Base-by-base conservation (phyloP, 2,329 filamentous ascomycete species). In the Diaporthe sp. region DNA sequence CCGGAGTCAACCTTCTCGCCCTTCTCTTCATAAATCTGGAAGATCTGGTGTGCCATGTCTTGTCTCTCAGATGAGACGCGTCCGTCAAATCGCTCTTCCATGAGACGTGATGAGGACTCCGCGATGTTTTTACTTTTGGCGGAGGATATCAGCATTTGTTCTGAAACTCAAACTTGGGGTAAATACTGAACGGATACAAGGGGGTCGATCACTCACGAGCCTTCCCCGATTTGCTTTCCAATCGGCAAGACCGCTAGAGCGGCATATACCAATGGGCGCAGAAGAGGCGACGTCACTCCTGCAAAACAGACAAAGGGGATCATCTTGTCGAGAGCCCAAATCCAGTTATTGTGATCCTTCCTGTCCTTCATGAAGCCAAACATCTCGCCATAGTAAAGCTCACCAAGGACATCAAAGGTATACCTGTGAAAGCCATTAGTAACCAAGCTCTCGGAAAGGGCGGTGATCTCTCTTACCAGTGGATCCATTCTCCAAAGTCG, bases 1-100 rank as follows among this genome's bases (percentile, higher is more conserved):
- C 55, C 55, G 30, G 38, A 58, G 30, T 58, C 55, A 13, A n/a
- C 55, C 55, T 58, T 58, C 8, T 58, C 55, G 2, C 55, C 55
- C 55, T 58, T 58, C 19, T 58, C 55, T 9, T 58, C 38, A 33
- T 35, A 58, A 58, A 58, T 58, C 55, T 58, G 55, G 55, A 58
- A 58, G 55, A 58, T 58, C 30, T 58, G 55, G 28, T 58, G 55
- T 58, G 55, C 55, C 55, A 58, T 58, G 17, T 58, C 55, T n/a
- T 58, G 30, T 35, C 55, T 58, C 19, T 58, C 55, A 38, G 55
- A 13, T 5, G 55, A 58, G 30, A 58, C 55, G 55, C 55, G 19
- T 8, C 55, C 55, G 10, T 58, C 55, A 15, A 58, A 58, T 35
- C 55, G 55, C 55, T 58, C 55, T 22, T 57, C 30, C 54, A 57